Evolutionary conservation across 2,329 filamentous ascomycete genomes (phyloP).

Genomic region (Fusarium keratoplasticum): DNA sequence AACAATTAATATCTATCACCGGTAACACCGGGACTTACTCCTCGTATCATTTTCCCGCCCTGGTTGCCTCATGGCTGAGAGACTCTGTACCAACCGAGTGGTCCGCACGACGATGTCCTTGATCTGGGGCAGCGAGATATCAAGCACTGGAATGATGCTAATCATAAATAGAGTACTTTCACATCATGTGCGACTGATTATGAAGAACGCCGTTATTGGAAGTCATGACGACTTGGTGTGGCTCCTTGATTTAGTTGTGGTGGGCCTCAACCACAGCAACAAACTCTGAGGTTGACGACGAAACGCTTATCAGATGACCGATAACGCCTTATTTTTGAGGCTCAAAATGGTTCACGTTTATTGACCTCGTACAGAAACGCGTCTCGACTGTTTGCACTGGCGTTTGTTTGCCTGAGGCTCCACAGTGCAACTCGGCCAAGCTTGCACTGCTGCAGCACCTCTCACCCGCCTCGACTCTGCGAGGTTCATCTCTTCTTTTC

Average conservation of each 20-base stretch:
- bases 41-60: background rate
- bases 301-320: background rate
- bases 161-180: background rate
- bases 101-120: background rate
- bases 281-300: background rate
- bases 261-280: background rate
- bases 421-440: background rate
- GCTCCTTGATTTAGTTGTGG: background rate
- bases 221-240: background rate
- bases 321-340: background rate
- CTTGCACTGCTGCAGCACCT: background rate
- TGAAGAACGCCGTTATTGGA: background rate
- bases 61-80: background rate
- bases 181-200: background rate
- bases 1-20: background rate
- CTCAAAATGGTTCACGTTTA: background rate
- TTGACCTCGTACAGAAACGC: background rate
- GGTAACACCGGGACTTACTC: background rate
- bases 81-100: background rate
- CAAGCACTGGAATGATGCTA: background rate
- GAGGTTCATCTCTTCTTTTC: background rate
- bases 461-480: background rate
- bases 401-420: background rate
- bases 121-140: background rate
- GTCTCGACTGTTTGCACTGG: background rate